Conservation (phyloP, 2,329 filamentous ascomycete species). For the Aureobasidium pullulans region DNA sequence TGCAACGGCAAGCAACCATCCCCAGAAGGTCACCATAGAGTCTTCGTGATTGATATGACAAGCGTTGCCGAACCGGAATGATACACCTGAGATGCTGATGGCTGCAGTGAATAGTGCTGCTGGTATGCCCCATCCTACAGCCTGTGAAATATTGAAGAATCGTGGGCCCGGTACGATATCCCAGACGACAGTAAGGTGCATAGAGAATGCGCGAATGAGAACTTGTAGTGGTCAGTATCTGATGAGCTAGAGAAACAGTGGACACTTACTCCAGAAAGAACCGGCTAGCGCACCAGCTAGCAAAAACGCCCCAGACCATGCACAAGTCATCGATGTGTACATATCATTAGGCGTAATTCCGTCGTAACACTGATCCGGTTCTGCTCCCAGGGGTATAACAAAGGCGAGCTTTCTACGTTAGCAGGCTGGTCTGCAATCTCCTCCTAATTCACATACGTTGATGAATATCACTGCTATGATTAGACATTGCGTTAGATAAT, state of each 20-base stretch:
- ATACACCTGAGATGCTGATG: conserved; percentile 81
- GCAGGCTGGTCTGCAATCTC: conserved; percentile 31
- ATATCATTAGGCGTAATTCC: conserved; percentile 90
- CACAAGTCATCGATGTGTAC: conserved; percentile 72
- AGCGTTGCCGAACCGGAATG: conserved; percentile 82
- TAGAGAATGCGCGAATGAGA: conserved; percentile 79
- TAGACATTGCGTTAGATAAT: conserved; percentile 87
- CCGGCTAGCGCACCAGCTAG: conserved; percentile 79
- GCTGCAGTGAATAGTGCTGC: conserved; percentile 66
- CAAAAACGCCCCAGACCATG: conserved; percentile 78
- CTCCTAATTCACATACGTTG: conserved; percentile 70
- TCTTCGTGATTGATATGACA: conserved; percentile 92
- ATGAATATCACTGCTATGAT: conserved; percentile 69
- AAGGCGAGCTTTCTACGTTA: conserved; percentile 68
- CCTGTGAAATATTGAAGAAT: conserved; percentile 82
- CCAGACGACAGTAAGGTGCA: conserved; percentile 98
- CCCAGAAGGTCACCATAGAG: conserved; percentile 81
- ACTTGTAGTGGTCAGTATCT: conserved; percentile 34
- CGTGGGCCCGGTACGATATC: conserved; percentile 78
- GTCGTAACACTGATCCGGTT: conserved; percentile 78
- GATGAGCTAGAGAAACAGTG: not conserved
- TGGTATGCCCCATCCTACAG: conserved; percentile 77
- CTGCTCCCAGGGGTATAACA: conserved; percentile 73
- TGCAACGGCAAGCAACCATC: conserved; percentile 73
- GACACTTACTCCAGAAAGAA: conserved; percentile 64